Base-by-base conservation (phyloP, 202 grass and related monocot species). In the Musa balbisiana region DNA sequence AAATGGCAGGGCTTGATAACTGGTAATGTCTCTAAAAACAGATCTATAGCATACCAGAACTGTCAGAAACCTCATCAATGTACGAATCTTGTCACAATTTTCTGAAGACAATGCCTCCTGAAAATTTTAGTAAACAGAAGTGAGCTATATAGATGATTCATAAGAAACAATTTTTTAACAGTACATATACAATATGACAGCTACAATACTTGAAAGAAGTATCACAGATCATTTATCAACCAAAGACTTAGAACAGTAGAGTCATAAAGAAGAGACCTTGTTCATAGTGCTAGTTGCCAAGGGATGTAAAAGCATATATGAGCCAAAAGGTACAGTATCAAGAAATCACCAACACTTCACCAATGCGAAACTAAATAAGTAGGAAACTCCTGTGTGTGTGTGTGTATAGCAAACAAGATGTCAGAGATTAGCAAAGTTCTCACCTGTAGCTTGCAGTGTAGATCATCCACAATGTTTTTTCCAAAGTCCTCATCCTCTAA, bases 401-500 rank as follows among this genome's bases (percentile, higher is more conserved):
- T 43, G 33, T 43, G 33, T 43, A 43, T 43, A 43, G 5, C 33
- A 6, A 43, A 63, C 26, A 58, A 62, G 3, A 73, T n/a, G 59
- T 69, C n/a, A 74, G 6, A 65, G 25, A 79, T 56, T 22, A 68
- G 14, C 10, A 72, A 33, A 62, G 78, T 73, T 74, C 58, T 53
- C 51, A 92, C 95, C 88, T 95, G 85, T 80, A 99, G 69, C 22
- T 79, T 84, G 56, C 82, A 81, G 59, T 86, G 87, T 76, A 91
- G 81, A 53, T 82, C 82, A 83, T 95, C 89, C 59, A 99, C 85
- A 49, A 92, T 82, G 83, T 33, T 76, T 84, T 99, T 99, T 26
- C 73, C 80, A 11, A 99, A 95, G 51, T 92, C 89, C 83, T 99
- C 95, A 85, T 92, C 85, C 83, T 99, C 95, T 81, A 99, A 88